These are phyloP conservation scores for Aspergillus latus DNA, from an alignment of 2,329 filamentous ascomycete genomes.

Conservation along the genomic window DNA sequence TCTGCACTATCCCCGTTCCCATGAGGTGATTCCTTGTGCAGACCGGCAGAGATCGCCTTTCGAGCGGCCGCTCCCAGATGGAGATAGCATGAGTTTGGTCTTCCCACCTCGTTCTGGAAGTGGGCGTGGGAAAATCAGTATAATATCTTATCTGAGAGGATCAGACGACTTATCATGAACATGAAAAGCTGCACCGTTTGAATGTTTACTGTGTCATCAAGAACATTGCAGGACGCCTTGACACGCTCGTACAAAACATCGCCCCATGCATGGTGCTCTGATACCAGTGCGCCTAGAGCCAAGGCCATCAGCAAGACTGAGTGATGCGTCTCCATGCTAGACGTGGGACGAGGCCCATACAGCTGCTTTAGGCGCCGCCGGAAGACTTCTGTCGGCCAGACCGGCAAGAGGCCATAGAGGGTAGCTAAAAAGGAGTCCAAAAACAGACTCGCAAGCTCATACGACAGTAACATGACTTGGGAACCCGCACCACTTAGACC, in stretches of 20 bases:
- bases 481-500: conserved; percentile 24
- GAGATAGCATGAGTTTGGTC: conserved; percentile 47
- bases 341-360: conserved; percentile 33
- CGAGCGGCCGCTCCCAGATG: conserved; percentile 43
- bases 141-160: neutral
- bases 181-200: conserved; percentile 46
- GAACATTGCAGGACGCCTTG: conserved; percentile 35
- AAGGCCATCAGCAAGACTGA: conserved; percentile 42
- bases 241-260: conserved; percentile 47
- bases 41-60: conserved; percentile 46
- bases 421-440: conserved; percentile 45
- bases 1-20: conserved; percentile 33
- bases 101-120: conserved; percentile 47
- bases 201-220: conserved; percentile 49
- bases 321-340: conserved; percentile 37
- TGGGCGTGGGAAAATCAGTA: conserved; percentile 36
- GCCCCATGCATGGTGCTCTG: conserved; percentile 41
- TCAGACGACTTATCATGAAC: conserved; percentile 45
- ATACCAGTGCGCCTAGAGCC: conserved; percentile 40
- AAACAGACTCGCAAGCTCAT: conserved; percentile 39
- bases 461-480: conserved; percentile 41
- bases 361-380: conserved; percentile 37
- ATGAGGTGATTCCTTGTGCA: conserved; percentile 45
- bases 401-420: conserved; percentile 42
- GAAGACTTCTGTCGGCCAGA: conserved; percentile 37